Evolutionary conservation across 306 rosid species (phyloP).

Genomic region (Dryas octopetala): DNA sequence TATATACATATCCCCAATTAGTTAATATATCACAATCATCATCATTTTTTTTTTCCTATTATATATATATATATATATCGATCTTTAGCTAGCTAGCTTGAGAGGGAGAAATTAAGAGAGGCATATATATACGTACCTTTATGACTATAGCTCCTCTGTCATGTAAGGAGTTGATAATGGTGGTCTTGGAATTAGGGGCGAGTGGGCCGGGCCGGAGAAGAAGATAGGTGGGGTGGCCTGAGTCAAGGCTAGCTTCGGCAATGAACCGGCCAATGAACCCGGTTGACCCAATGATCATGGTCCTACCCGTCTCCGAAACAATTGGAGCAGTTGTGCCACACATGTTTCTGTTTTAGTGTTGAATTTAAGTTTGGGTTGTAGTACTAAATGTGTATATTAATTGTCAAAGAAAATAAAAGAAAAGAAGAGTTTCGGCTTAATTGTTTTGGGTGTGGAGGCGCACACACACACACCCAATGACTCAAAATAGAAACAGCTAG

Average conservation of each 20-base stretch:
- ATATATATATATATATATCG: neutral
- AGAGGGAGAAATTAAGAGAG: too few relatives aligned
- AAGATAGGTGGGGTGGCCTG: constrained; percentile 35
- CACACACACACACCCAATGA: too few relatives aligned
- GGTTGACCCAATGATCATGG: constrained; percentile 42
- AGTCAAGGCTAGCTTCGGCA: constrained; percentile 45
- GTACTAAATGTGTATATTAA: too few relatives aligned
- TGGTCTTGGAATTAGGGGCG: constrained; percentile 23
- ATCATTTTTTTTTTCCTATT: neutral
- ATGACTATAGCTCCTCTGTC: constrained; percentile 47
- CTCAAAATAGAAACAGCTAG: too few relatives aligned
- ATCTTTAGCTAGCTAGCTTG: too few relatives aligned
- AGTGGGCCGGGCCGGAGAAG: constrained; percentile 34
- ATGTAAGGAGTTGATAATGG: constrained; percentile 31
- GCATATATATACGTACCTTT: constrained; percentile 22
- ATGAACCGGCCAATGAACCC: constrained; percentile 58
- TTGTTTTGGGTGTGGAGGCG: too few relatives aligned
- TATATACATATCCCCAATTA: neutral
- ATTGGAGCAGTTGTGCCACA: neutral
- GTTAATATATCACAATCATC: neutral
- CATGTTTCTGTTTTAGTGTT: neutral
- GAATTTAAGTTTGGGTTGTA: too few relatives aligned
- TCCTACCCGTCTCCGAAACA: neutral
- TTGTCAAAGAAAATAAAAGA: too few relatives aligned
- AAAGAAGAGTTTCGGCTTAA: too few relatives aligned